Base-by-base conservation (phyloP, 352 stramenopile species). In the Phytophthora foliorum region DNA sequence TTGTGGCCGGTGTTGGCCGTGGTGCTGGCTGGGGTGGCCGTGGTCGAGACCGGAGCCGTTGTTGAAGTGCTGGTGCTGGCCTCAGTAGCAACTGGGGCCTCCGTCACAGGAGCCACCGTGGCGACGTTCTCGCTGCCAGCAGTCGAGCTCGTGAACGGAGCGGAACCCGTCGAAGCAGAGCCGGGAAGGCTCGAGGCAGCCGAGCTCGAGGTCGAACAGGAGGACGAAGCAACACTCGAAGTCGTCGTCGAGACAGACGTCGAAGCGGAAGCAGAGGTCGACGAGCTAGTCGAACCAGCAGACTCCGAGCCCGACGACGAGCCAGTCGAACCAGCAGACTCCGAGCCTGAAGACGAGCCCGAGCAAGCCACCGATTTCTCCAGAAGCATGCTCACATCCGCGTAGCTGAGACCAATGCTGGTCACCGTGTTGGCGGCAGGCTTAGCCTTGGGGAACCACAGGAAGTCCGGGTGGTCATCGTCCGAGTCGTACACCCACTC, bases 401-500 rank as follows among this genome's bases (percentile, higher is more conserved):
- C 67, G 56, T 79, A 77, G 34, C 62, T 80, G 6, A 82, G 45
- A 22, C 75, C 75, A 19, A 74, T 65, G n/a, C 38, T 67, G 0
- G 71, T 77, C 2, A 82, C 71, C 0, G 65, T 68, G 32, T 72
- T 22, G 0, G 53, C 41, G 14, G 46, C 25, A 8, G 74, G 73
- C 45, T 74, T 78, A 2, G 50, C 32, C 41, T 67, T 77, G 0
- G 63, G 57, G 46, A 81, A 60, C 72, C 72, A 83, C 0, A 81
- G 22, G 56, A 83, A 83, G 32, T 83, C 72, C 16, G 69, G 75
- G 46, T 83, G 72, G 27, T 72, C 45, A 14, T 60, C 41, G 8
- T 70, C 46, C 36, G 72, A 81, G 34, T 67, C 63, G 55, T 72
- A 74, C 11, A 82, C 63, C 72, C 75, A 81, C 58, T 83, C 75